These are phyloP conservation scores for Pseudozyma thailandica DNA, from an alignment of 1,284 basidiomycete genomes.

Conservation along the genomic window DNA sequence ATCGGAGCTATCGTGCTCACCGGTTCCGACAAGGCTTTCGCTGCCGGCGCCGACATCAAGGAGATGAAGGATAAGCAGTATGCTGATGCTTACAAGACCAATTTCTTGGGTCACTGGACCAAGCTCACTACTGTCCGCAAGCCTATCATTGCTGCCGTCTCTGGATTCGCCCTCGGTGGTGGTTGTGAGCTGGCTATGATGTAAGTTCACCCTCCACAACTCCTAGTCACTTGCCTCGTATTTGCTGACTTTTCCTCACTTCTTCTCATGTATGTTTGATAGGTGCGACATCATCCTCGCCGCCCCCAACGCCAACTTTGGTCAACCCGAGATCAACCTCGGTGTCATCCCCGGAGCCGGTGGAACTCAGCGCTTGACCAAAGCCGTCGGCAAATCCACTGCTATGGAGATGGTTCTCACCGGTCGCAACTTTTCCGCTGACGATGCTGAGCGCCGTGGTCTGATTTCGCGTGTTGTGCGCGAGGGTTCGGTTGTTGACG, in stretches of 20 bases:
- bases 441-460: conserved; percentile 87
- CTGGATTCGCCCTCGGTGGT: conserved; percentile 94
- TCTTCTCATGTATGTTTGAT: background rate
- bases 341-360: conserved; percentile 93
- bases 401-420: conserved; percentile 96
- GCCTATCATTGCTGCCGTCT: conserved; percentile 94
- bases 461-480: conserved; percentile 82
- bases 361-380: conserved; percentile 84
- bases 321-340: conserved; percentile 96
- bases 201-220: conserved; percentile 69
- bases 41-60: conserved; percentile 92
- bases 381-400: conserved; percentile 88
- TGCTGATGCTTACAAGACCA: conserved; percentile 85
- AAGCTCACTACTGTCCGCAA: conserved; percentile 81
- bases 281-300: conserved; percentile 91
- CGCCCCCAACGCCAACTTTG: conserved; percentile 91
- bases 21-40: conserved; percentile 92
- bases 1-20: conserved; percentile 87
- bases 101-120: conserved; percentile 90
- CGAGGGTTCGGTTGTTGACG: conserved; percentile 79
- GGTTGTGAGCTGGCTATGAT: conserved; percentile 96
- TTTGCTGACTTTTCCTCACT: background rate
- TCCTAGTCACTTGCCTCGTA: background rate
- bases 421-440: conserved; percentile 77
- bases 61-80: conserved; percentile 92